These are phyloP conservation scores for Scutellaria barbata DNA, from an alignment of 257 asterid species.

Conservation along the genomic window DNA sequence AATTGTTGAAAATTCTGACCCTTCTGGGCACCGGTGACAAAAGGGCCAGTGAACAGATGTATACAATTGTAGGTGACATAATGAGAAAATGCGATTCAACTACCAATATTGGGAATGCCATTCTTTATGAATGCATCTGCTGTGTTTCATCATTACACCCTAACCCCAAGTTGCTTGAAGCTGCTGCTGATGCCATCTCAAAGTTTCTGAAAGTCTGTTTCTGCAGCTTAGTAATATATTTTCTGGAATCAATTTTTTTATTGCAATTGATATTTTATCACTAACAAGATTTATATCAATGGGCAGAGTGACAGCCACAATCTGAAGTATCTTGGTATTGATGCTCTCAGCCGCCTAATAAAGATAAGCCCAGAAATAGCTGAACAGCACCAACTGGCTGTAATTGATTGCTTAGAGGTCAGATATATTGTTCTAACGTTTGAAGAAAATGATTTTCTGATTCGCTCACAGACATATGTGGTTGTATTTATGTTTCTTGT, in stretches of 20 bases:
- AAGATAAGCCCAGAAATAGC: conserved; percentile 94
- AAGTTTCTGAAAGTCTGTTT: conserved; percentile 80
- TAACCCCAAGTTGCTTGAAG: conserved; percentile 79
- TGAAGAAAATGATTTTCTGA: conserved; percentile 20
- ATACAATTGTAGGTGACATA: conserved; percentile 84
- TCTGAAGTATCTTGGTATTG: conserved; percentile 96
- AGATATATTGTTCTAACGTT: conserved; percentile 29
- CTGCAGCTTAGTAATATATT: conserved; percentile 30
- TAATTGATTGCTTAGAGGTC: conserved; percentile 98
- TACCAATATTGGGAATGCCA: conserved; percentile 90
- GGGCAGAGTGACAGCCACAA: conserved; percentile 97
- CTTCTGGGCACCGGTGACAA: conserved; percentile 85
- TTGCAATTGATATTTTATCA: conserved; percentile 16
- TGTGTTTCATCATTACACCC: conserved; percentile 89
- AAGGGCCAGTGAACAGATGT: conserved; percentile 94
- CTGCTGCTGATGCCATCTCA: conserved; percentile 90
- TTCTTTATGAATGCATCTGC: conserved; percentile 91
- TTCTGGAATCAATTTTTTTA: background rate
- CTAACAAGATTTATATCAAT: conserved; percentile 35
- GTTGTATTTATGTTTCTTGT: conserved; percentile 23
- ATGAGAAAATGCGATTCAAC: conserved; percentile 86
- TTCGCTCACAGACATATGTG: conserved; percentile 21
- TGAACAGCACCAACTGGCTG: conserved; percentile 97
- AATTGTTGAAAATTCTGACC: conserved; percentile 81
- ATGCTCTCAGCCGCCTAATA: conserved; percentile 95